These are phyloP conservation scores for Leptosphaerulina australis DNA, from an alignment of 2,329 filamentous ascomycete species.

Conservation along the genomic window DNA sequence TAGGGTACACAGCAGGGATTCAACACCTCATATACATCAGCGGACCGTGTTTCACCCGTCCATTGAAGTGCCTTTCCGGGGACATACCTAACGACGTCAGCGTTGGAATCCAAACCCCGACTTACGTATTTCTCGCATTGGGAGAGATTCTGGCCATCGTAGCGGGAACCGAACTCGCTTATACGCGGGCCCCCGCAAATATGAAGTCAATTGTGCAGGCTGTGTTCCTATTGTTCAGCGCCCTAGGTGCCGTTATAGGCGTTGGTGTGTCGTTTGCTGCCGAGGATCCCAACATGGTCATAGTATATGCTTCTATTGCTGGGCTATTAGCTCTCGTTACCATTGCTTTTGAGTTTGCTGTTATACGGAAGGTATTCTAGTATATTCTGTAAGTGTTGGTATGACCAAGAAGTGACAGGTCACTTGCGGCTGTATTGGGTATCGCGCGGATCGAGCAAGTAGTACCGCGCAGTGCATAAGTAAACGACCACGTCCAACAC, in stretches of 20 bases:
- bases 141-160: conserved; percentile 50
- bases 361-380: neutral
- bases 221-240: conserved; percentile 24
- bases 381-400: neutral
- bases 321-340: conserved; percentile 3
- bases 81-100: conserved; percentile 42
- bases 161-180: conserved; percentile 49
- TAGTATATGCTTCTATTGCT: conserved; percentile 18
- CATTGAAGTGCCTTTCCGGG: conserved; percentile 45
- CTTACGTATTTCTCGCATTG: conserved; percentile 44
- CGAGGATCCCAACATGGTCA: conserved; percentile 22
- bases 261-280: conserved; percentile 25
- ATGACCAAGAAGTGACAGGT: too few relatives aligned
- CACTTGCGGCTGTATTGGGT: too few relatives aligned
- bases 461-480: too few relatives aligned
- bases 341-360: neutral
- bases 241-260: conserved; percentile 26
- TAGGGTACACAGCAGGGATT: conserved; percentile 27
- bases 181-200: conserved; percentile 46
- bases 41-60: conserved; percentile 38
- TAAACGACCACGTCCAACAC: too few relatives aligned
- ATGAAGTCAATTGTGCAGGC: conserved; percentile 44
- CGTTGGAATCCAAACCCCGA: conserved; percentile 46
- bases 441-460: too few relatives aligned
- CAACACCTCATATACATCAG: conserved; percentile 35